These are phyloP conservation scores for Sarocladiaceae sp. DNA, from an alignment of 2,329 filamentous ascomycete species.

Conservation along the genomic window DNA sequence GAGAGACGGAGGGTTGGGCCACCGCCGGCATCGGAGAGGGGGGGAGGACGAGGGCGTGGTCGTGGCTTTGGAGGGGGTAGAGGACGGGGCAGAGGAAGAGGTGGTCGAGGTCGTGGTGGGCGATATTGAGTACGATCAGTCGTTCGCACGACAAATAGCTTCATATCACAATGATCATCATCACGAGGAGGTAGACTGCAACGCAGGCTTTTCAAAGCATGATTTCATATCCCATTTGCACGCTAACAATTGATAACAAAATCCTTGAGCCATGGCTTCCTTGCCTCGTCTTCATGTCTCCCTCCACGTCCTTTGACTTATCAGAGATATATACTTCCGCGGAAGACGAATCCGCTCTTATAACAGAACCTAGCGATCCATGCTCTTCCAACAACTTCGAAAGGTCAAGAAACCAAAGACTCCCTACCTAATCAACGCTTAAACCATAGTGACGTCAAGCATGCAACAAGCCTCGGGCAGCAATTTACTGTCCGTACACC, in stretches of 20 bases:
- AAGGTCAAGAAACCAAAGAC: too few species aligned
- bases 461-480: too few species aligned
- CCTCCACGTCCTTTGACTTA: too few species aligned
- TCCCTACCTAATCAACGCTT: too few species aligned
- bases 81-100: slow-evolving; percentile 29
- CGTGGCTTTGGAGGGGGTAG: slow-evolving; percentile 30
- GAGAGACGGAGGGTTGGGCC: slow-evolving; percentile 54
- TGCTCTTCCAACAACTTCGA: too few species aligned
- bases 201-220: neutral
- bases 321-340: too few species aligned
- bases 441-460: too few species aligned
- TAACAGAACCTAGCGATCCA: too few species aligned
- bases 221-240: slow-evolving; percentile 3
- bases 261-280: neutral
- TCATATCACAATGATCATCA: too few species aligned
- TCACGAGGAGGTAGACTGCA: too few species aligned
- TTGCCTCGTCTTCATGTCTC: neutral
- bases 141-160: too few species aligned
- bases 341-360: too few species aligned
- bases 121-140: slow-evolving; percentile 21
- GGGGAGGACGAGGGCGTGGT: slow-evolving; percentile 24
- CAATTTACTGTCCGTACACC: slow-evolving; percentile 20
- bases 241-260: slow-evolving; percentile 5
- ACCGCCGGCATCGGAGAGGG: slow-evolving; percentile 29
- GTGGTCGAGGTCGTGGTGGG: slow-evolving; percentile 23